Conservation (phyloP, 2,329 filamentous ascomycete genomes). For the Claviceps humidiphila region DNA sequence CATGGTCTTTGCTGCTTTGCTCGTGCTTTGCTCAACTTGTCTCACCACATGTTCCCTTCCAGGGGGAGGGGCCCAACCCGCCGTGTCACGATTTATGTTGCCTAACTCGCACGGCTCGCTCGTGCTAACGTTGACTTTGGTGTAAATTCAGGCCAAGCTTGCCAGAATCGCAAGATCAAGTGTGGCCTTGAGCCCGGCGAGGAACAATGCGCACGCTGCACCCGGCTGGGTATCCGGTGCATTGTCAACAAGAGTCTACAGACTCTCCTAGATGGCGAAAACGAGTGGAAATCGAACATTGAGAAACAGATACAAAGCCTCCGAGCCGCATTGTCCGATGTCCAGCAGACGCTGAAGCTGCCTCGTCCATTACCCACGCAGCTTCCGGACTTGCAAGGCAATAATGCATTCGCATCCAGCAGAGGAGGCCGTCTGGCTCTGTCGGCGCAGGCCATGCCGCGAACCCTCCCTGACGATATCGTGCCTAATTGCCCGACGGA, state of each 20-base stretch:
- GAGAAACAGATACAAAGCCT: conserved; percentile 15
- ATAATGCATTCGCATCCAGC: background rate
- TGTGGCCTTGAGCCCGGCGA: conserved; percentile 34
- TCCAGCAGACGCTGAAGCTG: conserved; percentile 13
- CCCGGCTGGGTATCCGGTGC: conserved; percentile 35
- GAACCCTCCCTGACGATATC: background rate
- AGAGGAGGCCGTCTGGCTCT: background rate
- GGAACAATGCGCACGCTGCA: conserved; percentile 33
- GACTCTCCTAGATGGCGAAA: conserved; percentile 39
- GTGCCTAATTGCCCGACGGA: conserved; percentile 10
- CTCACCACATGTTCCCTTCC: too few relatives aligned
- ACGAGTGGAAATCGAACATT: conserved; percentile 26
- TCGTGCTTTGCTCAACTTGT: background rate
- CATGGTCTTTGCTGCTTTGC: background rate
- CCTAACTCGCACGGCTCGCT: background rate
- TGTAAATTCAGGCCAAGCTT: conserved; percentile 23
- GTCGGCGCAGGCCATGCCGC: background rate
- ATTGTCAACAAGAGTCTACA: conserved; percentile 42
- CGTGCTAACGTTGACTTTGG: background rate
- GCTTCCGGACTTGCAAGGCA: background rate
- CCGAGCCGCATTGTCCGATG: conserved; percentile 14
- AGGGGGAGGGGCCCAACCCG: background rate
- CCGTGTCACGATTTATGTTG: background rate
- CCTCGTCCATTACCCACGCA: conserved; percentile 2
- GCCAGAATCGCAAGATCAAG: conserved; percentile 41